Evolutionary conservation across 192 early-diverging fungal genomes (phyloP).

Genomic region (Irineochytrium annulatum): DNA sequence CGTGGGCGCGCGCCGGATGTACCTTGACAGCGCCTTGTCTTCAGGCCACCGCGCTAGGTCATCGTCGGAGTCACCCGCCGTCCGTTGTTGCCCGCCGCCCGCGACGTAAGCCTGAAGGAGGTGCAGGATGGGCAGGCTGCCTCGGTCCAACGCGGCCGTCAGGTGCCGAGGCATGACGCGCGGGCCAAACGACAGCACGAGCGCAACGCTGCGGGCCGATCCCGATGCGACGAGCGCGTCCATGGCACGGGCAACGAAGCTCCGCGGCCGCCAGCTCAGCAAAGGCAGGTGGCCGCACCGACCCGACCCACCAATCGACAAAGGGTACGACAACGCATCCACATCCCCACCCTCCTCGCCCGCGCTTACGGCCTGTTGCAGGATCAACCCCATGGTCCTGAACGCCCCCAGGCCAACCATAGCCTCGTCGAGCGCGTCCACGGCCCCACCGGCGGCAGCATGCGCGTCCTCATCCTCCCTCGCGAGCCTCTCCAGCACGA

Average conservation of each 20-base stretch:
- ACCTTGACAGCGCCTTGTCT: background rate
- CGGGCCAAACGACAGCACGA: slow-evolving; percentile 4
- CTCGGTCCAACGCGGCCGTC: slow-evolving; percentile 20
- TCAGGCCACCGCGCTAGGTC: background rate
- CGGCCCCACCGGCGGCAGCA: background rate
- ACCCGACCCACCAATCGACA: too few relatives aligned
- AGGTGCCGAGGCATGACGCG: slow-evolving; percentile 13
- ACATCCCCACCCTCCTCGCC: too few relatives aligned
- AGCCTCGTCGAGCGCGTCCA: background rate
- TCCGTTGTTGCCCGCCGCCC: too few relatives aligned
- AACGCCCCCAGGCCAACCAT: background rate
- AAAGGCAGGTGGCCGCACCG: too few relatives aligned
- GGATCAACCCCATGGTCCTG: too few relatives aligned
- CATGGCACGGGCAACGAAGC: slow-evolving; percentile 18
- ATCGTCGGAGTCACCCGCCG: too few relatives aligned
- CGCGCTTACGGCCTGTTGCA: too few relatives aligned
- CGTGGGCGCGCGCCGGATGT: background rate
- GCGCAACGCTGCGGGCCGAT: slow-evolving; percentile 10
- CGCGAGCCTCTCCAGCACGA: slow-evolving; percentile 18
- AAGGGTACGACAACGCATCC: too few relatives aligned
- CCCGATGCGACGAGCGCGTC: slow-evolving; percentile 20
- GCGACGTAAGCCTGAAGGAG: slow-evolving; percentile 11
- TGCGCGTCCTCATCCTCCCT: slow-evolving; percentile 20
- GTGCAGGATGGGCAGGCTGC: slow-evolving; percentile 6
- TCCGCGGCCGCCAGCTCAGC: background rate